These are phyloP conservation scores for Hibiscus syriacus DNA, from an alignment of 345 rosid genomes.

Conservation along the genomic window DNA sequence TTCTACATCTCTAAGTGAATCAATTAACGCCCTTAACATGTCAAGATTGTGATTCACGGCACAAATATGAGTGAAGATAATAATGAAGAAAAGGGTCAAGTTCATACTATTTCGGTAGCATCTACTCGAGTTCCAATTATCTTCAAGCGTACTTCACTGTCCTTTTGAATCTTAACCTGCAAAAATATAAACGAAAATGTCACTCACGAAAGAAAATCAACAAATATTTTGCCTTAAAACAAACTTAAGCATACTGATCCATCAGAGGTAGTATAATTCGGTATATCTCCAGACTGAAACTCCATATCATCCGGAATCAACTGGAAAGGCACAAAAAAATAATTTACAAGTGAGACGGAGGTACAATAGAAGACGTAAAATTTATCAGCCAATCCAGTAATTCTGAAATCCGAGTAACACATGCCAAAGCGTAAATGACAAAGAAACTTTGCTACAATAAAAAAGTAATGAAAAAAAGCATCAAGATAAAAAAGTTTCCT, in stretches of 20 bases:
- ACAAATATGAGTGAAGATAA: not conserved
- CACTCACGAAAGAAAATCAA: not conserved
- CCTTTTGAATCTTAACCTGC: slow-evolving; percentile 90
- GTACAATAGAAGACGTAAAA: not conserved
- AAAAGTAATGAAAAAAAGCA: not conserved
- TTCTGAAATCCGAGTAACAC: not conserved
- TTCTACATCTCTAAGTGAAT: not conserved
- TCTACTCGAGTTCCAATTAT: slow-evolving; percentile 90
- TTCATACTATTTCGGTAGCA: slow-evolving; percentile 75
- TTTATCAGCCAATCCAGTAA: not conserved
- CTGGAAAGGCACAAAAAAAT: slow-evolving; percentile 23
- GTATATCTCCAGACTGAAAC: slow-evolving; percentile 88
- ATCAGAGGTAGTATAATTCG: slow-evolving; percentile 85
- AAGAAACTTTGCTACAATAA: not conserved
- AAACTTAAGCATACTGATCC: slow-evolving; percentile 65
- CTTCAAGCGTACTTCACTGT: slow-evolving; percentile 87
- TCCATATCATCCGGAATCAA: slow-evolving; percentile 97
- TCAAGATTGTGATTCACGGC: slow-evolving; percentile 7
- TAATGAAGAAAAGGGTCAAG: not conserved
- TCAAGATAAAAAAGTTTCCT: not conserved
- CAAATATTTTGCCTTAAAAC: not conserved
- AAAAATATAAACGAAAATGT: slow-evolving; percentile 6
- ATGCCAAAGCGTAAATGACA: not conserved
- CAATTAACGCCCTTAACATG: not conserved
- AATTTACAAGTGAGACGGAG: not conserved